Conservation (phyloP, 306 rosid genomes). For the Begonia fuchsioides region DNA sequence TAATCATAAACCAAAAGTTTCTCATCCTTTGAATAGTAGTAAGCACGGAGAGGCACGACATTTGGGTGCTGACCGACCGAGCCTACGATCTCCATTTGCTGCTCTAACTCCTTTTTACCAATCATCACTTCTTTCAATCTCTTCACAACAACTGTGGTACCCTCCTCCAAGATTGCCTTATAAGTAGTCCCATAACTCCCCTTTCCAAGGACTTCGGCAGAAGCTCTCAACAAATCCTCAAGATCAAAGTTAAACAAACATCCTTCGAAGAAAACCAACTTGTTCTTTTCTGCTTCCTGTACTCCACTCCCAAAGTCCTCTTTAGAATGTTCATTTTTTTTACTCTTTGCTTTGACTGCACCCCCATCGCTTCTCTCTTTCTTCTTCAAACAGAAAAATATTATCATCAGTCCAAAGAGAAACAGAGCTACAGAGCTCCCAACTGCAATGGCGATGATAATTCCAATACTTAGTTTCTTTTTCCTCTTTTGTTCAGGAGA, state of each 20-base stretch:
- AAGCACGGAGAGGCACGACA: constrained; percentile 25
- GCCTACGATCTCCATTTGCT: constrained; percentile 27
- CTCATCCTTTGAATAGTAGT: constrained; percentile 28
- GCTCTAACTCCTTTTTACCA: constrained; percentile 25
- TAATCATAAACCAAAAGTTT: constrained; percentile 24
- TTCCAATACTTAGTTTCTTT: constrained; percentile 30
- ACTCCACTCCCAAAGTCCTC: constrained; percentile 34
- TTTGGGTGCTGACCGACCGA: constrained; percentile 19
- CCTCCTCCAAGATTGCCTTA: constrained; percentile 29
- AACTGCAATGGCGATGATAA: constrained; percentile 36
- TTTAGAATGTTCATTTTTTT: constrained; percentile 14
- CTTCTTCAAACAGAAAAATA: constrained; percentile 17
- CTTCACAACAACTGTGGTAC: constrained; percentile 25
- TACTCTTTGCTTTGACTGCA: constrained; percentile 14
- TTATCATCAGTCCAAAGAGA: constrained; percentile 6
- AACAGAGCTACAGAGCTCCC: constrained; percentile 21
- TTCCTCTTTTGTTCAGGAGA: constrained; percentile 18
- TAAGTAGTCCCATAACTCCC: constrained; percentile 30
- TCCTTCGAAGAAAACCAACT: constrained; percentile 26
- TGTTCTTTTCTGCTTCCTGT: constrained; percentile 29
- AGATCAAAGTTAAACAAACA: constrained; percentile 21
- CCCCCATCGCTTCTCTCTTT: constrained; percentile 9
- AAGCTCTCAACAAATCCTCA: constrained; percentile 25
- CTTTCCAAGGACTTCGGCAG: constrained; percentile 26
- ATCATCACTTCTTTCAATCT: constrained; percentile 23